Evolutionary conservation across 768 basidiomycete species (phyloP), one percentile per base, ranked within the genome.

Genomic region (Hygrocybe punicea): DNA sequence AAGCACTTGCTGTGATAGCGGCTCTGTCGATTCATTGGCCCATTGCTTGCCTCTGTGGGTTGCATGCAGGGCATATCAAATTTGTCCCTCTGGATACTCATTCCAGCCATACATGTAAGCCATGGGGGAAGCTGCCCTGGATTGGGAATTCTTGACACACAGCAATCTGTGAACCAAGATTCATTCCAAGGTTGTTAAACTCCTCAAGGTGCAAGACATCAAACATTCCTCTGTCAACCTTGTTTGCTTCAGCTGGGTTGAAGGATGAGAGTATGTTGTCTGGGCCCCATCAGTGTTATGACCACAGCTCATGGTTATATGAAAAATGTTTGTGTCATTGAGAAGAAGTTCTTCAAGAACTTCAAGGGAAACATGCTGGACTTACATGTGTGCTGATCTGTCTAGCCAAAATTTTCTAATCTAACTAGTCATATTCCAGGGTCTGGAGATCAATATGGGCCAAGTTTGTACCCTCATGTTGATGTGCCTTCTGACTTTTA

Each of bases 311-410:
- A 51, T 24, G 40, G 33, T 42, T 62, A 71, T 52, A 71, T 67
- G 2, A 25, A 60, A 54, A 75, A 75, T 59, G 58, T 73, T 24
- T 69, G 72, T 54, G 71, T 74, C 52, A 62, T 75, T 61, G 60
- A 70, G 67, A 52, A 62, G 53, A 69, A 69, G 62, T 70, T 74
- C 65, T 33, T 17, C 52, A 47, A 14, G 19, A 56, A 61, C 21
- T 71, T 72, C 56, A 61, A 13, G 50, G 64, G 71, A 14, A 75
- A 75, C 58, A 69, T 66, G 7, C 17, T 75, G 17, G 63, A 65
- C 62, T 57, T 75, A 25, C 72, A 73, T 75, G 67, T 62, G 63
- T 70, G 57, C 61, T 68, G 67, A 52, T 53, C 64, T 47, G 51
- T 63, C 62, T 61, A 9, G 56, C 59, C 62, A 58, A 58, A 68